Evolutionary conservation across 768 basidiomycete species (phyloP).

Genomic region (Cystobasidium ongulense): DNA sequence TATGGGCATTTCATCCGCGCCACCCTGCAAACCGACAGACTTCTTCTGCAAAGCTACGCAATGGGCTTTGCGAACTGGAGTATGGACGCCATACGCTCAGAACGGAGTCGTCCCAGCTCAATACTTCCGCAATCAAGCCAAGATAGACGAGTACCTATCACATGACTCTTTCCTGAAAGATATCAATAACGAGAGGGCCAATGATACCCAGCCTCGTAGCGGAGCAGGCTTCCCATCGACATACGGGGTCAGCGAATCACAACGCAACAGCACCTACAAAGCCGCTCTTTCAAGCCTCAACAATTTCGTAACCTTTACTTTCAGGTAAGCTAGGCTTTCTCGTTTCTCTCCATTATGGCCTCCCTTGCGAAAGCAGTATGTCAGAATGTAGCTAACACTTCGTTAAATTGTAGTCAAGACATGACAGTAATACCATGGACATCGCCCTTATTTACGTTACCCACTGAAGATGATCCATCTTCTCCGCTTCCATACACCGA

Average conservation of each 20-base stretch:
- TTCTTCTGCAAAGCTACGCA: constrained; percentile 8
- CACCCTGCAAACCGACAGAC: background rate
- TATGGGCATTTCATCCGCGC: constrained; percentile 21
- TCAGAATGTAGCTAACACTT: background rate
- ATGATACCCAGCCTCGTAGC: constrained; percentile 35
- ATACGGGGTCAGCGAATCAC: background rate
- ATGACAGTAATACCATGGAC: constrained; percentile 37
- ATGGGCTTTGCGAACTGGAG: constrained; percentile 27
- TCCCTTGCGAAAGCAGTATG: background rate
- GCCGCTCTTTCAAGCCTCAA: constrained; percentile 35
- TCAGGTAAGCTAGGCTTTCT: constrained; percentile 34
- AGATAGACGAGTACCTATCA: constrained; percentile 45
- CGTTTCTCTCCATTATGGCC: background rate
- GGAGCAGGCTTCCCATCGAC: background rate
- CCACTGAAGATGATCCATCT: constrained; percentile 7
- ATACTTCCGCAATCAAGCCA: constrained; percentile 47
- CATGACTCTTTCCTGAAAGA: constrained; percentile 44
- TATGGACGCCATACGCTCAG: constrained; percentile 40
- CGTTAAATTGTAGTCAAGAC: constrained; percentile 32
- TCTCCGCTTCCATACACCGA: constrained; percentile 29
- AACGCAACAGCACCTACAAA: constrained; percentile 37
- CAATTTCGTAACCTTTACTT: constrained; percentile 41
- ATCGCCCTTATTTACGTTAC: constrained; percentile 39
- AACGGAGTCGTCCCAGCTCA: constrained; percentile 43
- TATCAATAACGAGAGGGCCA: constrained; percentile 45